phyloP scores from a whole-genome alignment of 768 basidiomycete species.

The Strobilomyces echinocephalus region DNA sequence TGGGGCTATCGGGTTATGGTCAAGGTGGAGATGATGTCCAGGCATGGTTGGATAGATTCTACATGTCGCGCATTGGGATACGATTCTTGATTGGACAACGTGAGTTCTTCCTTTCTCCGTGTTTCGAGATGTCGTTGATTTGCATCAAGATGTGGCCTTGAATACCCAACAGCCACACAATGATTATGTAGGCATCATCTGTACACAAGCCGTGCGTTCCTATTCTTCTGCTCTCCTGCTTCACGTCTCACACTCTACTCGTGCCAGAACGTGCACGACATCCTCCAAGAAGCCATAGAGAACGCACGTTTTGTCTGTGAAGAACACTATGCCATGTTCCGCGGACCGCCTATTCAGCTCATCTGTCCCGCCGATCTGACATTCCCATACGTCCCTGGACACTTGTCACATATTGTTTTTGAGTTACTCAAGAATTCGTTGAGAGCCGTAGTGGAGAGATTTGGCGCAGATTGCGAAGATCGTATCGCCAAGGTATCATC shows the following conservation, averaged over 20 bases:
- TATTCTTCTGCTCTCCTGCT: not conserved
- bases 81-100: slow-evolving; percentile 96
- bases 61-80: slow-evolving; percentile 92
- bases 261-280: slow-evolving; percentile 87
- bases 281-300: slow-evolving; percentile 97
- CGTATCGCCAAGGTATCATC: slow-evolving; percentile 7
- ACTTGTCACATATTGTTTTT: slow-evolving; percentile 94
- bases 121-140: not conserved
- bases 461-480: slow-evolving; percentile 76
- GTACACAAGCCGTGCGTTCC: slow-evolving; percentile 73
- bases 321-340: slow-evolving; percentile 95
- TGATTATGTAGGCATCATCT: slow-evolving; percentile 97
- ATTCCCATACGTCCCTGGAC: slow-evolving; percentile 95
- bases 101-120: slow-evolving; percentile 34
- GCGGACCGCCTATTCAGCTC: slow-evolving; percentile 92
- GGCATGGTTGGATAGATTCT: slow-evolving; percentile 94
- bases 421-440: slow-evolving; percentile 97
- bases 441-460: slow-evolving; percentile 91
- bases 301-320: slow-evolving; percentile 94
- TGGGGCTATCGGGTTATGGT: slow-evolving; percentile 34
- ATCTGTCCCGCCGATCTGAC: slow-evolving; percentile 84
- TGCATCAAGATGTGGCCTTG: slow-evolving; percentile 77
- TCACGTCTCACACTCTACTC: not conserved
- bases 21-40: slow-evolving; percentile 86
- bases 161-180: slow-evolving; percentile 87